A percentile compares a stretch with the other conserved stretches of the same genome.
Conservation (phyloP, 169 alveolate genomes). For the Cryptosporidium andersoni region DNA sequence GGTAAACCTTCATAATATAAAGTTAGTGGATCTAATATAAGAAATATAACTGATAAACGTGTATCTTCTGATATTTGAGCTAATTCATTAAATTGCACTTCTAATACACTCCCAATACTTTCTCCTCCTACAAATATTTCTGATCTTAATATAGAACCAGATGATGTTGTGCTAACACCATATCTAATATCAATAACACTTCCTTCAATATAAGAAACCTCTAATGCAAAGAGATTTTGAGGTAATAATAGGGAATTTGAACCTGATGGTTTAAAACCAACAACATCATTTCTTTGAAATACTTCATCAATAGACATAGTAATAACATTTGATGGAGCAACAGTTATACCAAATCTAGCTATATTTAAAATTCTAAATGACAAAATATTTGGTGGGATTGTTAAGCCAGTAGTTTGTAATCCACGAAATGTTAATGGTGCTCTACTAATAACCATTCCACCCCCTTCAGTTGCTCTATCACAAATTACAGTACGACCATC, state of each 20-base stretch:
- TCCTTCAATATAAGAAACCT: slow-evolving; percentile 45
- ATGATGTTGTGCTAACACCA: slow-evolving; percentile 52
- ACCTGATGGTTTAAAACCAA: slow-evolving; percentile 84
- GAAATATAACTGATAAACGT: slow-evolving; percentile 87
- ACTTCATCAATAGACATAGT: slow-evolving; percentile 84
- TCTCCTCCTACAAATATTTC: slow-evolving; percentile 89
- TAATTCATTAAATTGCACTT: slow-evolving; percentile 85
- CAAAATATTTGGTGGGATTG: slow-evolving; percentile 78
- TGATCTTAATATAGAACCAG: slow-evolving; percentile 79
- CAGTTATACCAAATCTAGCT: slow-evolving; percentile 91
- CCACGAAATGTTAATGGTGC: slow-evolving; percentile 87
- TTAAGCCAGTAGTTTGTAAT: slow-evolving; percentile 71
- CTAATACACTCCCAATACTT: slow-evolving; percentile 89
- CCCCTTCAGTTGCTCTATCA: slow-evolving; percentile 71
- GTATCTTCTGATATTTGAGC: slow-evolving; percentile 85
- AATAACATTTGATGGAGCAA: slow-evolving; percentile 90
- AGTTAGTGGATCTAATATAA: slow-evolving; percentile 84
- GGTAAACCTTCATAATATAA: slow-evolving; percentile 83
- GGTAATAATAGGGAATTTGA: slow-evolving; percentile 47
- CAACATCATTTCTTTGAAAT: slow-evolving; percentile 90
- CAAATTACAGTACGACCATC: slow-evolving; percentile 52
- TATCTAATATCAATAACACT: slow-evolving; percentile 64
- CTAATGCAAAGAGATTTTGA: slow-evolving; percentile 61
- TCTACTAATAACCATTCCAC: slow-evolving; percentile 88
- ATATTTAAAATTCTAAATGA: slow-evolving; percentile 82